Percentiles rank a stretch among this genome's conserved stretches.
phyloP scores from a whole-genome alignment of 176 grass and related monocot genomes.

The Oryza officinalis region DNA sequence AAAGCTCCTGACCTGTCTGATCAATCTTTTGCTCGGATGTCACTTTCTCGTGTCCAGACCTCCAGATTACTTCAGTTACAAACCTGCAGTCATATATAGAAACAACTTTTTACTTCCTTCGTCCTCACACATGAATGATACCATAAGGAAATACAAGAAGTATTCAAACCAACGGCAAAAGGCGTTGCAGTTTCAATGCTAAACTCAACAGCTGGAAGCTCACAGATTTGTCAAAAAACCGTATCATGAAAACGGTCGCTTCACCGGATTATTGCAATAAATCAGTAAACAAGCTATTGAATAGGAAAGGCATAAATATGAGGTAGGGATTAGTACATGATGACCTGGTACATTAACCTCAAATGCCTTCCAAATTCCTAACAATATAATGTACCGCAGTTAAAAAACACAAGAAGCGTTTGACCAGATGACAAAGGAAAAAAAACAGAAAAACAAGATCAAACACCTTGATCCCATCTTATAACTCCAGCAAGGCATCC shows the following conservation, averaged over 20 bases:
- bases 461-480: neutral
- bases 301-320: neutral
- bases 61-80: constrained; percentile 21
- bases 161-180: neutral
- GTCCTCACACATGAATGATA: constrained; percentile 1
- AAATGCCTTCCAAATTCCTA: neutral
- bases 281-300: neutral
- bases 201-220: neutral
- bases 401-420: neutral
- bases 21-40: constrained; percentile 25
- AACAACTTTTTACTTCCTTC: neutral
- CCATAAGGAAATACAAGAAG: neutral
- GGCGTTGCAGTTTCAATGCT: neutral
- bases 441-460: neutral
- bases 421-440: neutral
- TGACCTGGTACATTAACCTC: neutral
- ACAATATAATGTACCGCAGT: neutral
- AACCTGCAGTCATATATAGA: neutral
- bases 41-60: constrained; percentile 28
- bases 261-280: neutral
- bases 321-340: neutral
- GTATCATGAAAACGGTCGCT: too few relatives aligned
- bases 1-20: neutral
- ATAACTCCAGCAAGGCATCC: neutral
- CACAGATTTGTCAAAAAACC: neutral